Conservation (phyloP, 257 asterid genomes). For the Solanum infundibuliforme region DNA sequence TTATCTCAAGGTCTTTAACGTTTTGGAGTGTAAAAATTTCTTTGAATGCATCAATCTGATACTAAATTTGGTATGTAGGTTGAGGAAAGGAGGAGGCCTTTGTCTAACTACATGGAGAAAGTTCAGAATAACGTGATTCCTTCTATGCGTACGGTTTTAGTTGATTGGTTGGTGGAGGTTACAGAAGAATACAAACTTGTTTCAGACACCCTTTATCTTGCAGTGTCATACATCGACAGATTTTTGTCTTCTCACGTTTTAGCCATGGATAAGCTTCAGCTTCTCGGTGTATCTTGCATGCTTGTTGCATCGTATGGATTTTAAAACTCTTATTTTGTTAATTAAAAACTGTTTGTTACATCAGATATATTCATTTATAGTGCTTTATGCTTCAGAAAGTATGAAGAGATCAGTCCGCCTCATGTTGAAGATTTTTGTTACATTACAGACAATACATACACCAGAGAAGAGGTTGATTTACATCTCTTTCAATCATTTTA, state of each 20-base stretch:
- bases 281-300: constrained; percentile 88
- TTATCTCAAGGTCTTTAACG: neutral
- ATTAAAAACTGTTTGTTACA: neutral
- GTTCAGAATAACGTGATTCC: constrained; percentile 56
- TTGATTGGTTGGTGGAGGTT: constrained; percentile 93
- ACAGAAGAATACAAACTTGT: constrained; percentile 68
- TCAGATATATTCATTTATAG: constrained; percentile 3
- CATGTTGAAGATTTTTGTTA: constrained; percentile 73
- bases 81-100: constrained; percentile 58
- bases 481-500: neutral
- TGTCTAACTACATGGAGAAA: constrained; percentile 62
- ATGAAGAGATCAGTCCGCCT: constrained; percentile 78
- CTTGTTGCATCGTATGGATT: constrained; percentile 77
- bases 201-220: constrained; percentile 62
- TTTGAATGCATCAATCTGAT: constrained; percentile 2
- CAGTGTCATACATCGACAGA: constrained; percentile 65
- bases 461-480: constrained; percentile 56
- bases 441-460: constrained; percentile 79
- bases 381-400: constrained; percentile 46
- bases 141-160: constrained; percentile 59
- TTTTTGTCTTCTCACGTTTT: constrained; percentile 48
- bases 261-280: constrained; percentile 63
- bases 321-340: neutral
- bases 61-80: constrained; percentile 32
- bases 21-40: neutral